Evolutionary conservation across 148 eudicot species (phyloP).

Genomic region (Selenicereus undatus): DNA sequence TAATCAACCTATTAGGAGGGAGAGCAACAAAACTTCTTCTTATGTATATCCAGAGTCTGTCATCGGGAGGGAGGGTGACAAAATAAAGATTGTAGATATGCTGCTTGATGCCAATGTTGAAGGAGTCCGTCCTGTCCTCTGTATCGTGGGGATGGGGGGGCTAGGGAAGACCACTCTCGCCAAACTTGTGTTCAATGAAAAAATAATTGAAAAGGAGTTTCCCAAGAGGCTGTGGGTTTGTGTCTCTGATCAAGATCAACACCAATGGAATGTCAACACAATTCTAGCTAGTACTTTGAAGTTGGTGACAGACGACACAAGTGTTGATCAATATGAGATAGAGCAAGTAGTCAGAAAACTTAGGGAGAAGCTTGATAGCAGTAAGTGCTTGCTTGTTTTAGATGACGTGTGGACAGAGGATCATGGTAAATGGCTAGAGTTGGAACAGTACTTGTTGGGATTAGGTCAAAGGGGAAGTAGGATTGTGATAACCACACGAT

Average conservation of each 20-base stretch:
- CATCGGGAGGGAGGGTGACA: slow-evolving; percentile 29
- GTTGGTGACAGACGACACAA: neutral
- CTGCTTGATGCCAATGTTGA: slow-evolving; percentile 6
- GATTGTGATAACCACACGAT: slow-evolving; percentile 18
- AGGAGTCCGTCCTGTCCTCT: neutral
- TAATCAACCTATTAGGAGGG: slow-evolving; percentile 1
- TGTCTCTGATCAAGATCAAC: slow-evolving; percentile 16
- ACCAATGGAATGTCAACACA: slow-evolving; percentile 9
- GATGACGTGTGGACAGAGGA: slow-evolving; percentile 35
- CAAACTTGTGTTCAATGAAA: slow-evolving; percentile 15
- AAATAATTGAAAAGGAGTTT: neutral
- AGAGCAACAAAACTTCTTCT: slow-evolving; percentile 21
- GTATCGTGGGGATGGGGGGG: slow-evolving; percentile 30
- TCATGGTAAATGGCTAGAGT: slow-evolving; percentile 4
- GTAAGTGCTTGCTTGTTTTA: slow-evolving; percentile 23
- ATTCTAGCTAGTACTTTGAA: slow-evolving; percentile 18
- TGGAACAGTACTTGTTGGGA: slow-evolving; percentile 13
- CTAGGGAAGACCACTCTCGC: slow-evolving; percentile 35
- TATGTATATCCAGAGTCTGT: neutral
- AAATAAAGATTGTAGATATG: neutral
- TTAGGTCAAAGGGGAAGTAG: slow-evolving; percentile 11
- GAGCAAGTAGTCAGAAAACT: neutral
- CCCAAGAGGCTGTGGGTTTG: slow-evolving; percentile 18
- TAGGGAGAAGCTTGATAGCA: neutral
- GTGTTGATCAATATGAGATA: neutral